Evolutionary conservation across 2,329 filamentous ascomycete genomes (phyloP), one percentile per base, ranked within the genome.

Genomic region (Ampelomyces quisqualis): DNA sequence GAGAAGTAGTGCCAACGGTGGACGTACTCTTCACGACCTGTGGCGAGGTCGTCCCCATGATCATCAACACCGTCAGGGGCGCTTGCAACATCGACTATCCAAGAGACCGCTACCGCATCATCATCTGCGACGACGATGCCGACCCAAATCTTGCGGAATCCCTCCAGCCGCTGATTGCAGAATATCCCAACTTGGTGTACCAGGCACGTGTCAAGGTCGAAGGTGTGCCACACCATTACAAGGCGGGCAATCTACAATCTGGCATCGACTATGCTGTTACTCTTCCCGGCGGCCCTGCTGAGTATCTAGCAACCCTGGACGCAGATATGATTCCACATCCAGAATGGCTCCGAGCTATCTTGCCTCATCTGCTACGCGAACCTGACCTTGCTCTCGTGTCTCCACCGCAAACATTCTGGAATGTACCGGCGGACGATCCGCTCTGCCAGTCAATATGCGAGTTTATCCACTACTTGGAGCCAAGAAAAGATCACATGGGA

Each of bases 231-330:
- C 37, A 39, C 14, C 37, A 39, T n/a, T 39, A 39, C 37, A 39
- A 39, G 21, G 37, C 37, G 9, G 37, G 37, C n/a, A 39, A 39
- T 21, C n/a, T 39, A 10, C 37, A 39, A n/a, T 39, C 37, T 27
- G 37, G 37, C n/a, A 39, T 39, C 14, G 37, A 39, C 23, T 39
- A 39, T 10, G 37, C 37, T 1, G 37, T 39, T n/a, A 27, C 15
- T 20, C 29, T 39, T 3, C 29, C 37, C 4, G 37, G 37, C 9
- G 37, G 37, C 2, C 37, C 37, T 13, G 37, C 37, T 15, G 37
- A 39, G 22, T 39, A 39, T 15, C 22, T 39, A 10, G 37, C 37
- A 10, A 39, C 37, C 2, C 22, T 39, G 8, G 37, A 39, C 21
- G 37, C 37, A 7, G 37, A 39, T 11, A 39, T 39, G 37, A 39